phyloP scores from a whole-genome alignment of 257 asterid genomes.

The Ocimum tenuiflorum region DNA sequence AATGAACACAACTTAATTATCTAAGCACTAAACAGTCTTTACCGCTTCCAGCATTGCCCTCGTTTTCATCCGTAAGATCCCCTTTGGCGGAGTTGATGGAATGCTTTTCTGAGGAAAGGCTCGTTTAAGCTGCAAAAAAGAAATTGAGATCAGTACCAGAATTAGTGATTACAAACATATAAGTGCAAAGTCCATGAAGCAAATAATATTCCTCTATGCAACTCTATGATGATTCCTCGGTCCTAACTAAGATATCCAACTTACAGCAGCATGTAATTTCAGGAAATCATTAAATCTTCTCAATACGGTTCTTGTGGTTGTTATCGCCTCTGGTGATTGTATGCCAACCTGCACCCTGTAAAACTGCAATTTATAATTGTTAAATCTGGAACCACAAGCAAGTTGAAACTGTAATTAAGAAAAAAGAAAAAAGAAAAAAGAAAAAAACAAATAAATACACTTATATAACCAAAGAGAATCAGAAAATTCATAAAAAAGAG shows the following conservation, averaged over 20 bases:
- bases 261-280: constrained; percentile 85
- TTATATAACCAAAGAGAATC: neutral
- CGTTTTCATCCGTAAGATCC: constrained; percentile 72
- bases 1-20: neutral
- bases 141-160: constrained; percentile 1
- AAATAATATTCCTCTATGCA: constrained; percentile 6
- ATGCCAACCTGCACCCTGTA: constrained; percentile 92
- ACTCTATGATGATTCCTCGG: neutral
- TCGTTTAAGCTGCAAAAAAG: constrained; percentile 60
- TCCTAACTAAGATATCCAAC: constrained; percentile 23
- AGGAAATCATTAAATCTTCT: constrained; percentile 94
- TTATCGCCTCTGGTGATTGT: constrained; percentile 87
- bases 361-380: constrained; percentile 63
- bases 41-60: constrained; percentile 93
- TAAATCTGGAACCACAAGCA: constrained; percentile 25
- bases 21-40: neutral
- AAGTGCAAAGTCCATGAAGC: constrained; percentile 10
- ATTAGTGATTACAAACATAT: neutral
- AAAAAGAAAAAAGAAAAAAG: too few relatives aligned
- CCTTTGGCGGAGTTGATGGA: constrained; percentile 91
- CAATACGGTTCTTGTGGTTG: constrained; percentile 68
- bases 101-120: constrained; percentile 59
- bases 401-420: neutral
- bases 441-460: too few relatives aligned
- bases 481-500: constrained; percentile 7